A percentile compares a stretch with the other conserved stretches of the same genome.
These are phyloP conservation scores for Fusarium sp. DNA, from an alignment of 2,329 filamentous ascomycete genomes.

Conservation along the genomic window DNA sequence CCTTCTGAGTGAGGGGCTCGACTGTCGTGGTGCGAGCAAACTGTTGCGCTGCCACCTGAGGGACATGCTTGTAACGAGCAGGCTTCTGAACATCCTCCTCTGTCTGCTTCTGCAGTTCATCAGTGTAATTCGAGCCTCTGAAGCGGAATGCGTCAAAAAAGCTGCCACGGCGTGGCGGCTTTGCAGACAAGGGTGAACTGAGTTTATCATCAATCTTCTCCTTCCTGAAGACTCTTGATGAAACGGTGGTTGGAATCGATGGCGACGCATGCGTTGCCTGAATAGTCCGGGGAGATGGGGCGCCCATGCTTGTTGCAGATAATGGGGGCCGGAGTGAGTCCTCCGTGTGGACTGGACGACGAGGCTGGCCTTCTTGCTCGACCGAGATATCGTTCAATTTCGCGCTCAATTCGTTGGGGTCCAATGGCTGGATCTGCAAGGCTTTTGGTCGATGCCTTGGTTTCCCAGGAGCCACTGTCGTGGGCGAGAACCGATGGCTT, in stretches of 20 bases:
- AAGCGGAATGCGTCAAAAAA: conserved; percentile 39
- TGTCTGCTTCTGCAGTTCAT: conserved; percentile 28
- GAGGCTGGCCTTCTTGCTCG: conserved; percentile 55
- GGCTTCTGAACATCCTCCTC: conserved; percentile 19
- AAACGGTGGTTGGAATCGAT: background rate
- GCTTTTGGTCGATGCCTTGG: conserved; percentile 37
- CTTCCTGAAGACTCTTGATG: conserved; percentile 17
- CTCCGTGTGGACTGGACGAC: conserved; percentile 41
- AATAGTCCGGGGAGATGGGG: conserved; percentile 17
- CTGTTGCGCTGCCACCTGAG: conserved; percentile 63
- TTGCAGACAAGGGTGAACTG: background rate
- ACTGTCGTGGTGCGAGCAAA: conserved; percentile 64
- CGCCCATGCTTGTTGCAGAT: conserved; percentile 16
- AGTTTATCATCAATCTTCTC: conserved; percentile 14
- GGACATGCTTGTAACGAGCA: conserved; percentile 59
- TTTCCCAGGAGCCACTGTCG: conserved; percentile 18
- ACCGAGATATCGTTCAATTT: conserved; percentile 61
- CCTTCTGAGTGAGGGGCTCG: conserved; percentile 47
- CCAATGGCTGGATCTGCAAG: conserved; percentile 52
- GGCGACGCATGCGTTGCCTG: background rate
- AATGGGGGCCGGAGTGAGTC: conserved; percentile 36
- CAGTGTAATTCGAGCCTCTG: conserved; percentile 40
- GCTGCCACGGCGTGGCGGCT: conserved; percentile 30
- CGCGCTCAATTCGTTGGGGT: conserved; percentile 64
- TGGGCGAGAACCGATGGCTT: conserved; percentile 5